phyloP scores from a whole-genome alignment of 768 basidiomycete genomes.

The Coprinopsis cinerea region DNA sequence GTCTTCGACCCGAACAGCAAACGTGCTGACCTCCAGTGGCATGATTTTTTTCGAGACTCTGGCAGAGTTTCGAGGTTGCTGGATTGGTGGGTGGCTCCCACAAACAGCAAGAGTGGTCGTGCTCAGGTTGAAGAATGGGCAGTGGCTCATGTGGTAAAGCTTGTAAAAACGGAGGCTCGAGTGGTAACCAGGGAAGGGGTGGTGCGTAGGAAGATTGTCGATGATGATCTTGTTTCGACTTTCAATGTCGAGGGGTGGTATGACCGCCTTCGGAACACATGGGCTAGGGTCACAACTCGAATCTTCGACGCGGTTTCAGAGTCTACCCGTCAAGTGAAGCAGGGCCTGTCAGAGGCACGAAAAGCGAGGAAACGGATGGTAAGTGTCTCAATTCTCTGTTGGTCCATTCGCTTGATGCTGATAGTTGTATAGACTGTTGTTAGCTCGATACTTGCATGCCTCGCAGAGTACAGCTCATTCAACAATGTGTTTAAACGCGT shows the following conservation, averaged over 20 bases:
- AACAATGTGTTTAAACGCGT: too few species aligned
- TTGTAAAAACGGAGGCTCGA: not conserved
- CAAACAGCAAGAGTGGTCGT: conserved; percentile 11
- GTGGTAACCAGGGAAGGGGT: not conserved
- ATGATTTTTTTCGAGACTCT: conserved; percentile 18
- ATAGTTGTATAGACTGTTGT: too few species aligned
- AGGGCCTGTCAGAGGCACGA: not conserved
- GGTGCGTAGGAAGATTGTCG: not conserved
- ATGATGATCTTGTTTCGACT: not conserved
- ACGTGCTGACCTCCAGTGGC: conserved; percentile 16
- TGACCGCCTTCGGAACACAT: not conserved
- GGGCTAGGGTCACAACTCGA: not conserved
- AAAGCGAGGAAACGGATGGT: not conserved
- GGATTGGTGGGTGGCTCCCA: conserved; percentile 20
- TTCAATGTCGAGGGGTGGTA: not conserved
- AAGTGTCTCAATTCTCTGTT: too few species aligned
- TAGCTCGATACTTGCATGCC: too few species aligned
- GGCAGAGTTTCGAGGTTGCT: conserved; percentile 17
- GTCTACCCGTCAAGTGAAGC: not conserved
- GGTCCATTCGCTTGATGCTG: too few species aligned
- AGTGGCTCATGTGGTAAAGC: not conserved
- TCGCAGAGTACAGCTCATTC: too few species aligned
- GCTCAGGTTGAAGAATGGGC: not conserved
- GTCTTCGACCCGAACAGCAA: conserved; percentile 20
- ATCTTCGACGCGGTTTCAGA: not conserved